These are phyloP conservation scores for Candida rishiriensis DNA, from an alignment of 805 yeast species.

Conservation along the genomic window DNA sequence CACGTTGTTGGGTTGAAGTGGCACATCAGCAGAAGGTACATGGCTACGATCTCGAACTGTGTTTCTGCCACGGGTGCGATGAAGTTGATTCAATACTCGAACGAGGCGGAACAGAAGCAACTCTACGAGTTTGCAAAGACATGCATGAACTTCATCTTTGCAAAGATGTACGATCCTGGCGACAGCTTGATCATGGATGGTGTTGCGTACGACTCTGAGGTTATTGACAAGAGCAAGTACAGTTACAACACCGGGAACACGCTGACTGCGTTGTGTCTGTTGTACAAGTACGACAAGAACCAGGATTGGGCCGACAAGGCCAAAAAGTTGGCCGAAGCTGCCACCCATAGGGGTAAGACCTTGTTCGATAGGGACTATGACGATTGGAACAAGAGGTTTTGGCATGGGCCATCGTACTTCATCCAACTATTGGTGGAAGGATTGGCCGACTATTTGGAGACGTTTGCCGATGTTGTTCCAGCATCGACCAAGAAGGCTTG, in stretches of 20 bases:
- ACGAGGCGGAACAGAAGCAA: conserved; percentile 28
- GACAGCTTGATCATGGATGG: conserved; percentile 64
- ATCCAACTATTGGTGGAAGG: conserved; percentile 65
- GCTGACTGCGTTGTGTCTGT: conserved; percentile 46
- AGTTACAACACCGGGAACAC: conserved; percentile 69
- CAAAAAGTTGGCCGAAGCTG: conserved; percentile 50
- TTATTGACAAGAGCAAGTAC: conserved; percentile 54
- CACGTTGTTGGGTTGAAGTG: conserved; percentile 56
- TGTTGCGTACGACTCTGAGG: conserved; percentile 40
- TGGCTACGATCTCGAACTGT: conserved; percentile 65
- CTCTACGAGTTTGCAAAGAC: conserved; percentile 53
- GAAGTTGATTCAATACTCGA: conserved; percentile 49
- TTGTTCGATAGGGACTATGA: conserved; percentile 60
- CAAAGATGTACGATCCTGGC: conserved; percentile 44
- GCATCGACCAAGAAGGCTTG: conserved; percentile 28
- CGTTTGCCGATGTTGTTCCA: conserved; percentile 38
- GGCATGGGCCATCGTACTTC: conserved; percentile 66
- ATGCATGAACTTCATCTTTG: conserved; percentile 55
- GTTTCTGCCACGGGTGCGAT: conserved; percentile 61
- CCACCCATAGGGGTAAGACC: conserved; percentile 49
- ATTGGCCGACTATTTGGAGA: conserved; percentile 56
- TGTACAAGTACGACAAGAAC: conserved; percentile 48
- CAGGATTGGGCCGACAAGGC: conserved; percentile 46
- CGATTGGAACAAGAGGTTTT: conserved; percentile 48
- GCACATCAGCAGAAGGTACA: conserved; percentile 57